These are phyloP conservation scores for Mediolabrus comicus DNA, from an alignment of 108 stramenopile species.

Conservation along the genomic window DNA sequence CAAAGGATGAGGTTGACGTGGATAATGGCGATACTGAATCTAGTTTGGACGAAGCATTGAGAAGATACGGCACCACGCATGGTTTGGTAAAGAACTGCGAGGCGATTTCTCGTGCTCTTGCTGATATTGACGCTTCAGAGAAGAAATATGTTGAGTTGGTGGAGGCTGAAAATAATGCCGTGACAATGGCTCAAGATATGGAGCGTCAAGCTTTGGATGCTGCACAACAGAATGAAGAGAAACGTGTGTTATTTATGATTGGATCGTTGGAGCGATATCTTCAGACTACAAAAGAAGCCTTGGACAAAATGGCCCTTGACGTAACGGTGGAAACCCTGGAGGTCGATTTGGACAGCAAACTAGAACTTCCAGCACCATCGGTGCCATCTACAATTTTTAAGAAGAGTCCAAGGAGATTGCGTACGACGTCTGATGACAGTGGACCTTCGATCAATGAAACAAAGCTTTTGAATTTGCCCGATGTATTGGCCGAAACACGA, in stretches of 20 bases:
- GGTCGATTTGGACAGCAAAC: constrained; percentile 10
- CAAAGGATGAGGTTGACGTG: neutral
- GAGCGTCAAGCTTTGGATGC: constrained; percentile 55
- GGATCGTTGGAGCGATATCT: constrained; percentile 34
- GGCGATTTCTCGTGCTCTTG: constrained; percentile 14
- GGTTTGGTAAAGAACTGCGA: constrained; percentile 22
- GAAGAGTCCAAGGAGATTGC: constrained; percentile 15
- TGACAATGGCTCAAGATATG: constrained; percentile 37
- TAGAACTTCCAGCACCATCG: constrained; percentile 3
- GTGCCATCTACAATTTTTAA: constrained; percentile 18
- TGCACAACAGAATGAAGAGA: constrained; percentile 55
- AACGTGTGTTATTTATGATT: constrained; percentile 51
- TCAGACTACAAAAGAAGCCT: constrained; percentile 25
- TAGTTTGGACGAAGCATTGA: constrained; percentile 32
- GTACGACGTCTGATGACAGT: constrained; percentile 50
- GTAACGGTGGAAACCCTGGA: constrained; percentile 18
- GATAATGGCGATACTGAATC: neutral
- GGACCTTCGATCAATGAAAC: constrained; percentile 69
- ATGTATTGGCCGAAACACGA: constrained; percentile 54
- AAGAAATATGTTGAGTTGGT: constrained; percentile 43
- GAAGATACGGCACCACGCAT: constrained; percentile 20
- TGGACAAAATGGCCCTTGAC: constrained; percentile 38
- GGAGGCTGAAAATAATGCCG: constrained; percentile 50
- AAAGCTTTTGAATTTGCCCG: constrained; percentile 62
- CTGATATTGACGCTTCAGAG: constrained; percentile 40